A percentile compares a stretch with the other conserved stretches of the same genome.
Conservation (phyloP, 192 early-diverging fungal species). For the Fimicolochytrium jonesii region DNA sequence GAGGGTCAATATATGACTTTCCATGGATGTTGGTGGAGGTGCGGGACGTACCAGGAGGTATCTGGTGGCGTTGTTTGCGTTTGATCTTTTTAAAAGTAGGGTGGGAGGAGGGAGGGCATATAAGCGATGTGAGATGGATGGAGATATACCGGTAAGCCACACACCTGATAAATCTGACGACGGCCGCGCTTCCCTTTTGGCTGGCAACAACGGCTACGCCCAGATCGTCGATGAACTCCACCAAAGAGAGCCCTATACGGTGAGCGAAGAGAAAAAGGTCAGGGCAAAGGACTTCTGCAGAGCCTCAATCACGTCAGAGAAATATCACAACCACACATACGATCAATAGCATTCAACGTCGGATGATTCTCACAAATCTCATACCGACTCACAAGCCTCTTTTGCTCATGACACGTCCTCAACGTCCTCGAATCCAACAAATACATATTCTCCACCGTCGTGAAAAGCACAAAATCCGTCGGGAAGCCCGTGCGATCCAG, state of each 20-base stretch:
- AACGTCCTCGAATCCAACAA: constrained; percentile 4
- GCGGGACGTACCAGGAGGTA: too few relatives aligned
- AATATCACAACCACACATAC: not conserved
- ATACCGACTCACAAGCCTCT: not conserved
- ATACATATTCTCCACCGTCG: constrained; percentile 8
- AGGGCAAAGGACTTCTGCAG: too few relatives aligned
- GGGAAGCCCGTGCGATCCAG: not conserved
- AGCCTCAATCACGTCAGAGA: not conserved
- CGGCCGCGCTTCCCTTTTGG: constrained; percentile 17
- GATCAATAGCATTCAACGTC: not conserved
- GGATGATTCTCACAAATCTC: not conserved
- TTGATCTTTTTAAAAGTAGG: too few relatives aligned
- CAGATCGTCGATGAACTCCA: constrained; percentile 10
- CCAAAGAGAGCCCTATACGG: constrained; percentile 7
- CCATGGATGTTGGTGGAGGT: too few relatives aligned
- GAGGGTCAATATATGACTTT: too few relatives aligned
- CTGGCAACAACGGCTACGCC: constrained; percentile 17
- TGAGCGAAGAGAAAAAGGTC: too few relatives aligned
- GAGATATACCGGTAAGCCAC: too few relatives aligned
- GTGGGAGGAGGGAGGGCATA: too few relatives aligned
- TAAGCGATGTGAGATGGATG: too few relatives aligned
- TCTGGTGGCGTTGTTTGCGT: too few relatives aligned
- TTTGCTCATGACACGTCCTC: not conserved
- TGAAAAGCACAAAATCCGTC: not conserved
- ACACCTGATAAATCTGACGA: constrained; percentile 9